Conservation (phyloP, 768 basidiomycete species). For the Mycena sanguinolenta region DNA sequence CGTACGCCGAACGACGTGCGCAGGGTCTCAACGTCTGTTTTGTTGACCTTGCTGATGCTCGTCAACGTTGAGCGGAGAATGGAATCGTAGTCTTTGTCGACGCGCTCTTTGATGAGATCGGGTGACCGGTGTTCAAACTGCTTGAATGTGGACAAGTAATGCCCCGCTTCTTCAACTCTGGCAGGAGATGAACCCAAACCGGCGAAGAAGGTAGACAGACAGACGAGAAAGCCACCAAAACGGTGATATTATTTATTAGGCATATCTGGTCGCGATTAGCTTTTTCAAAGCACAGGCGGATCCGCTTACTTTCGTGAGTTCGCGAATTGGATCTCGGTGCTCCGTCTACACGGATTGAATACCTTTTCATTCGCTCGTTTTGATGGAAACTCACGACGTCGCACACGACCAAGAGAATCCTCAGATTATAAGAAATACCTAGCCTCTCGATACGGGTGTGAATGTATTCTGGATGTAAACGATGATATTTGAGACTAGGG, state of each 20-base stretch:
- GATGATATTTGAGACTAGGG: conserved; percentile 89
- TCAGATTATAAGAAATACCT: conserved; percentile 82
- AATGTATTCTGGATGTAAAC: conserved; percentile 97
- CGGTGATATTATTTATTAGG: conserved; percentile 92
- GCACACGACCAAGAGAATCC: conserved; percentile 90
- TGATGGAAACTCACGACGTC: conserved; percentile 78
- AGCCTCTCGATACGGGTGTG: conserved; percentile 91
- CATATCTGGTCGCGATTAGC: conserved; percentile 65
- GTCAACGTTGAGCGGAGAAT: conserved; percentile 88
- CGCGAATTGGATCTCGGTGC: conserved; percentile 91
- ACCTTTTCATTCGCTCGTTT: conserved; percentile 4
- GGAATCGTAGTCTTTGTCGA: conserved; percentile 89
- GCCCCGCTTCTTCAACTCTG: conserved; percentile 92
- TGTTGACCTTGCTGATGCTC: conserved; percentile 93
- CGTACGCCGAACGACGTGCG: conserved; percentile 92
- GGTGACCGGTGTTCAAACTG: conserved; percentile 95
- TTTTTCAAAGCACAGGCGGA: conserved; percentile 2
- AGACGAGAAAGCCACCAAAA: conserved; percentile 93
- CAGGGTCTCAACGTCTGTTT: conserved; percentile 96
- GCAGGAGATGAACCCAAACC: conserved; percentile 14
- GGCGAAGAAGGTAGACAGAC: conserved; percentile 38
- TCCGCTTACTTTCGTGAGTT: conserved; percentile 83
- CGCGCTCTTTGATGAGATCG: conserved; percentile 93
- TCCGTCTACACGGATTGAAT: conserved; percentile 70
- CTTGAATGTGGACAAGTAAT: conserved; percentile 92